These are phyloP conservation scores for Curvularia eragrostidis DNA, from an alignment of 2,329 filamentous ascomycete species.

Conservation along the genomic window DNA sequence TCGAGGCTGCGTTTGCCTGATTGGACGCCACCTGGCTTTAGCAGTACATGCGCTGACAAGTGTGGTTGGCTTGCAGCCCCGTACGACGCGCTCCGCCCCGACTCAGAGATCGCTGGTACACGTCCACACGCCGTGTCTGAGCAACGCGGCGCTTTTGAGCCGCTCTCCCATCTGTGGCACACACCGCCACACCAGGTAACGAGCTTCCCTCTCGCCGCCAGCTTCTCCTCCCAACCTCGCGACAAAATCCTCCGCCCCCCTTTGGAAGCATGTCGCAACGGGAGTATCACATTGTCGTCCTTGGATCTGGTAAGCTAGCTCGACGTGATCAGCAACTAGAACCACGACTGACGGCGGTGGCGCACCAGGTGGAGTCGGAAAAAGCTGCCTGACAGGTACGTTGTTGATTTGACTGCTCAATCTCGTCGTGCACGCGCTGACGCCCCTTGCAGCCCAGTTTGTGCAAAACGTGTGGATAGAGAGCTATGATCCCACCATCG, in stretches of 20 bases:
- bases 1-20: conserved; percentile 23
- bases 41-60: conserved; percentile 37
- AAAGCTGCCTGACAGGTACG: conserved; percentile 88
- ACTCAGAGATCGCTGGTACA: conserved; percentile 29
- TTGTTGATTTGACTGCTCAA: conserved; percentile 9
- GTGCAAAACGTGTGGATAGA: conserved; percentile 96
- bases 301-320: conserved; percentile 49
- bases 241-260: conserved; percentile 15
- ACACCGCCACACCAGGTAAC: conserved; percentile 33
- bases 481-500: conserved; percentile 68
- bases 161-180: conserved; percentile 43
- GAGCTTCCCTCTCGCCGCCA: conserved; percentile 22
- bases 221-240: conserved; percentile 14
- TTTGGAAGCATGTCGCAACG: conserved; percentile 48
- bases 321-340: conserved; percentile 22
- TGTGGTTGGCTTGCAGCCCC: conserved; percentile 37
- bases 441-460: conserved; percentile 70
- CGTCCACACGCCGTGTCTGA: conserved; percentile 29
- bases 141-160: conserved; percentile 30
- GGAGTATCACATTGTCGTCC: conserved; percentile 54
- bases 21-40: conserved; percentile 27
- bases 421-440: conserved; percentile 21
- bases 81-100: conserved; percentile 31
- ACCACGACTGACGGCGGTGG: conserved; percentile 34
- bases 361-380: conserved; percentile 79